Evolutionary conservation across 2,329 filamentous ascomycete species (phyloP).

Genomic region (Fusarium vanettenii): DNA sequence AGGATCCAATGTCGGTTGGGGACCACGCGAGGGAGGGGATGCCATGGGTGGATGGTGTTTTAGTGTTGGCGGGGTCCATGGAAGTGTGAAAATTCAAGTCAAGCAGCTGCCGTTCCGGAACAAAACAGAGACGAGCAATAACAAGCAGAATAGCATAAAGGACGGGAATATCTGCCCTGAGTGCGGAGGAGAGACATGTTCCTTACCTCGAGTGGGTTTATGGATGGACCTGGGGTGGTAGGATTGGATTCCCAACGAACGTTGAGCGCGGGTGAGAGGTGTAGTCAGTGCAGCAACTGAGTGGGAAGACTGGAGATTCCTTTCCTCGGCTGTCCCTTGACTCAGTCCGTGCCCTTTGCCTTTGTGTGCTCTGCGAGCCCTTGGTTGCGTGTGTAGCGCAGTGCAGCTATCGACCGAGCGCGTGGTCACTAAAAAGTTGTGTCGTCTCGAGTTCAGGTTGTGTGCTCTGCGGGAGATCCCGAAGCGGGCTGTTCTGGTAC

Average conservation of each 20-base stretch:
- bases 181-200: constrained; percentile 15
- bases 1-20: constrained; percentile 4
- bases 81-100: constrained; percentile 27
- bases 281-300: not conserved
- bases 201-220: constrained; percentile 28
- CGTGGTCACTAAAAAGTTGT: constrained; percentile 11
- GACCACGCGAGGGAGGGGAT: constrained; percentile 26
- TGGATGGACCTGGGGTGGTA: not conserved
- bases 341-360: not conserved
- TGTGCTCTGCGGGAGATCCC: constrained; percentile 43
- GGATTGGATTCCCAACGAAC: constrained; percentile 1
- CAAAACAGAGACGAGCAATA: not conserved
- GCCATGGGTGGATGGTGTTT: constrained; percentile 33
- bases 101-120: not conserved
- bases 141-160: constrained; percentile 7
- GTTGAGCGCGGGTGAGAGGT: not conserved
- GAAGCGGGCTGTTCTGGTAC: constrained; percentile 38
- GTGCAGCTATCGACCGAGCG: constrained; percentile 11
- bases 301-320: not conserved
- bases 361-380: constrained; percentile 10
- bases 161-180: not conserved
- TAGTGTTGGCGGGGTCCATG: constrained; percentile 4
- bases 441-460: constrained; percentile 10
- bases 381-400: not conserved
- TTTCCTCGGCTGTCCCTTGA: not conserved